Evolutionary conservation across 1,284 basidiomycete species (phyloP), one percentile per base, ranked within the genome.

Genomic region (Apiotrichum gamsii): DNA sequence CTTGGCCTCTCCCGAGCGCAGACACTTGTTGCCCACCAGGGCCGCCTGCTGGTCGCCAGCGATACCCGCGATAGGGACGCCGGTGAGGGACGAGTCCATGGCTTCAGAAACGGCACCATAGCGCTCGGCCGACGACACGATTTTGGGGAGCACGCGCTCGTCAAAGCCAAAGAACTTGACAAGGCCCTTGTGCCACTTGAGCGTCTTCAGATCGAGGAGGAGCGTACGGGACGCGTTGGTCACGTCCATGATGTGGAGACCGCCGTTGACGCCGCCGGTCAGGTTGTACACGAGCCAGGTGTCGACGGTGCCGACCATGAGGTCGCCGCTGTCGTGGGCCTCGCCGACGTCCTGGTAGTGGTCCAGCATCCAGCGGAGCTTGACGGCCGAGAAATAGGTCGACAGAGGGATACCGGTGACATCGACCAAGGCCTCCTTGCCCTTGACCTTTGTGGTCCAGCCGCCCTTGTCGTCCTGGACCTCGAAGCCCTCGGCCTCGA

Each of bases 11-110:
- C 90, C 90, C 55, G 79, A 75, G 36, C 67, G 75, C 44, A 96
- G 69, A 62, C 91, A 96, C 71, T 96, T 96, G 77, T 98, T 96
- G 1, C 94, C 94, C 39, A 97, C 83, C 21, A 98, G 76, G 13
- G 94, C 94, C n/a, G 87, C 93, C 72, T 97, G 94, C 75, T 98
- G 94, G 70, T 98, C 94, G 24, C 94, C 94, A 11, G 94, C 82
- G 43, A 97, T 82, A 30, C 93, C 94, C 23, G 84, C 90, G 45
- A 97, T 88, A 28, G 83, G 83, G 11, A 91, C 77, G 36, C 85
- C 89, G 54, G 80, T 76, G 49, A 97, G 77, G 1, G 83, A 64
- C 3, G 88, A 86, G 25, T 75, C 59, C 39, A 65, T 45, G n/a
- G 21, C 47, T 54, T 66, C 56, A 10, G 76, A 73, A 41, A 96